Evolutionary conservation across 2,329 filamentous ascomycete species (phyloP).

Genomic region (Hyphodiscus sp.): DNA sequence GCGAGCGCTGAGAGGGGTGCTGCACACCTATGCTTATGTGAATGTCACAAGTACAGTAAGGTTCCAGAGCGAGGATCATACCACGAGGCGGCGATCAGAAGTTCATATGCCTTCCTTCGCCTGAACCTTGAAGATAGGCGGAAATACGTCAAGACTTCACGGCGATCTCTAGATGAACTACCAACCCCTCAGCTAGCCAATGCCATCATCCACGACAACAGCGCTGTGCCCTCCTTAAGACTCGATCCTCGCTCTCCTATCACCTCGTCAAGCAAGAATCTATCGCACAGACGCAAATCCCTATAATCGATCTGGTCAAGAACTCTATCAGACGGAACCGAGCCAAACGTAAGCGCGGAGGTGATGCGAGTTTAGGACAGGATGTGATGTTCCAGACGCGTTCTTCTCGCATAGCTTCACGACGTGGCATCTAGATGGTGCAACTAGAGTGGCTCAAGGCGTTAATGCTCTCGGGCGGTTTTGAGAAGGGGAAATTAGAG

Average conservation of each 20-base stretch:
- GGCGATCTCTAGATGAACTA: background rate
- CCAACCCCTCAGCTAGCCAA: background rate
- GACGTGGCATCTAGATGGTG: background rate
- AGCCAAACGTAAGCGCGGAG: background rate
- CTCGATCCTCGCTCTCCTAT: too few species aligned
- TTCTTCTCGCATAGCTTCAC: slow-evolving; percentile 2
- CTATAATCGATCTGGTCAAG: background rate
- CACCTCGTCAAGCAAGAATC: background rate
- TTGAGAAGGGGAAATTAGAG: background rate
- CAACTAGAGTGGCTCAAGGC: background rate
- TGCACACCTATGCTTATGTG: too few species aligned
- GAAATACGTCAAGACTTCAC: background rate
- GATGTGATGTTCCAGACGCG: too few species aligned
- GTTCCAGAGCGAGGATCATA: too few species aligned
- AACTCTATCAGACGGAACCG: background rate
- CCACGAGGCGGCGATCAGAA: too few species aligned
- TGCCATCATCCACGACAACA: background rate
- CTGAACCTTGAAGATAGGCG: too few species aligned
- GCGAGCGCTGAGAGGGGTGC: too few species aligned
- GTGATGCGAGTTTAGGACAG: slow-evolving; percentile 6
- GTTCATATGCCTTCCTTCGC: too few species aligned
- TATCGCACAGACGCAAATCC: background rate
- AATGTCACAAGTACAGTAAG: too few species aligned
- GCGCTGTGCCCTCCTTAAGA: too few species aligned
- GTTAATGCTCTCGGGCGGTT: background rate